Evolutionary conservation across 805 yeast species (phyloP).

Genomic region (Kodamaea neixiangensis): DNA sequence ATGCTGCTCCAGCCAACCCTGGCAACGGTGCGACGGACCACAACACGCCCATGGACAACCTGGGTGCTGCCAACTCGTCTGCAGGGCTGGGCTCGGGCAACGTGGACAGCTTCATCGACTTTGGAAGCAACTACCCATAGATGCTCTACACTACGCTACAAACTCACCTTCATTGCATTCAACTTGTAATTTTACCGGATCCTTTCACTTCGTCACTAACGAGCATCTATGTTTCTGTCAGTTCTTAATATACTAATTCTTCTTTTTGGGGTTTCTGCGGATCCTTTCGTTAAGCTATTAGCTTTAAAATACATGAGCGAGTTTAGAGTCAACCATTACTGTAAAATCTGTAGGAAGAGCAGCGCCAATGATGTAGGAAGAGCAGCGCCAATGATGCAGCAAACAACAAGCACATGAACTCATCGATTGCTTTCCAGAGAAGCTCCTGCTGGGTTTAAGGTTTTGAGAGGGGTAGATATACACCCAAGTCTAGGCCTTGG

Average conservation of each 20-base stretch:
- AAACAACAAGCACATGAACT: not conserved
- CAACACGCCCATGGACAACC: constrained; percentile 11
- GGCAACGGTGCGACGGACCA: constrained; percentile 4
- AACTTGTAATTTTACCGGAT: constrained; percentile 4
- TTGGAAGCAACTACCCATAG: constrained; percentile 12
- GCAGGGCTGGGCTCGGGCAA: constrained; percentile 16
- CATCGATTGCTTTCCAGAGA: not conserved
- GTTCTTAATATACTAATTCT: constrained; percentile 1
- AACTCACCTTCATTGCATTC: not conserved
- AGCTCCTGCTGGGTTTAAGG: not conserved
- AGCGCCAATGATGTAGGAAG: not conserved
- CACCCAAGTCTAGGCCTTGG: not conserved
- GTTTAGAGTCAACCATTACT: not conserved
- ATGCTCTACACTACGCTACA: not conserved
- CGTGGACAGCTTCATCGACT: constrained; percentile 25
- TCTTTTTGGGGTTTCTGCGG: not conserved
- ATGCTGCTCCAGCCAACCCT: constrained; percentile 11
- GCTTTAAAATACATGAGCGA: not conserved
- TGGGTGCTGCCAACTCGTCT: constrained; percentile 10
- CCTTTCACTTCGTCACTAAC: constrained; percentile 4
- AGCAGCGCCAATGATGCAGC: too few relatives aligned
- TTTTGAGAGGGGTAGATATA: not conserved
- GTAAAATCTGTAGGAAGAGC: not conserved
- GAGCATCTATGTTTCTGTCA: constrained; percentile 1
- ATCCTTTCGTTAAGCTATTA: not conserved